Conservation (phyloP, 1,284 basidiomycete genomes). For the Omphalotus olearius region DNA sequence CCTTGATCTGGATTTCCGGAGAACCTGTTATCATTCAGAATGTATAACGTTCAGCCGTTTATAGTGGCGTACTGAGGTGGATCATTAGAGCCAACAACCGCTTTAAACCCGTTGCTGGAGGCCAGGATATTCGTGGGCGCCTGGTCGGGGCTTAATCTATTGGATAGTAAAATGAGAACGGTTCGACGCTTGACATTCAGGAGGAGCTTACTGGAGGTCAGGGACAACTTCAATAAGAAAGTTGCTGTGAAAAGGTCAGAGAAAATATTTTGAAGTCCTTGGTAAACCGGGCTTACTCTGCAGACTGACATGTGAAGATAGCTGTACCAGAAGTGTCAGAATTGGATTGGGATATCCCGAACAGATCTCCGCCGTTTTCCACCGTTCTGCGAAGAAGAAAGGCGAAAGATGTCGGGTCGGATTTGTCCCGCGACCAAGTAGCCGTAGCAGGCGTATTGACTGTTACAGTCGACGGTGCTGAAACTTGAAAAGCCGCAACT, state of each 20-base stretch:
- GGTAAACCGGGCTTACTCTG: not conserved
- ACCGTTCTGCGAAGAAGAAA: not conserved
- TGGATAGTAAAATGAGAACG: not conserved
- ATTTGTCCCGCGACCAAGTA: conserved; percentile 1
- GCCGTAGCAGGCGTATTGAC: not conserved
- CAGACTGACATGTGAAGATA: conserved; percentile 1
- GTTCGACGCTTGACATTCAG: not conserved
- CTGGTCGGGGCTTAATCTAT: not conserved
- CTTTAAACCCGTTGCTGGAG: not conserved
- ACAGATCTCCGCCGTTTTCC: not conserved
- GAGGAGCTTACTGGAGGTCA: not conserved
- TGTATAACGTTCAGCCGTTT: too few species aligned
- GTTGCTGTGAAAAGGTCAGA: not conserved
- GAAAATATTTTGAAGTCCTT: not conserved
- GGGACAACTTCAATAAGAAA: conserved; percentile 7
- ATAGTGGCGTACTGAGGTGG: not conserved
- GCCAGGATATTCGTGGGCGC: conserved; percentile 1
- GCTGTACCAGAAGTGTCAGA: not conserved
- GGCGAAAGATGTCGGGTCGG: conserved; percentile 1
- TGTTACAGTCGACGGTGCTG: not conserved
- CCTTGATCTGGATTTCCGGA: too few species aligned
- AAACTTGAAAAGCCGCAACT: conserved; percentile 4
- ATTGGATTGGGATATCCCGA: not conserved
- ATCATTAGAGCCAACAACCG: not conserved
- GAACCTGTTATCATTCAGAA: too few species aligned